These are phyloP conservation scores for Irineochytrium annulatum DNA, from an alignment of 192 early-diverging fungal genomes.

Conservation along the genomic window DNA sequence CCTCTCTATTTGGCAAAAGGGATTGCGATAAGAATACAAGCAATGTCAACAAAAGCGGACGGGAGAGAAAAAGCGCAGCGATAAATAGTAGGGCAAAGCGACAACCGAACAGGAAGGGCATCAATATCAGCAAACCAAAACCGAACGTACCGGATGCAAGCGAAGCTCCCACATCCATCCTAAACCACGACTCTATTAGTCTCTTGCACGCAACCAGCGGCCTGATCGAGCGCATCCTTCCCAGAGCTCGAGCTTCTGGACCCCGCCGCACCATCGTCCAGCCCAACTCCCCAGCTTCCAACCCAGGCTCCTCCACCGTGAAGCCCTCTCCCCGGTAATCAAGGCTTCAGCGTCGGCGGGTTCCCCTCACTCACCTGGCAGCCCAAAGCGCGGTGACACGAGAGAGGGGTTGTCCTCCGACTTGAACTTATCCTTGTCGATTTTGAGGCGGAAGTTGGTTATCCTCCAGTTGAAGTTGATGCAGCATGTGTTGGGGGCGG, in stretches of 20 bases:
- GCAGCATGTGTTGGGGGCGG: neutral
- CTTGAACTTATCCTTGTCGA: constrained; percentile 6
- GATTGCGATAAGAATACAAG: too few relatives aligned
- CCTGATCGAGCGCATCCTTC: neutral
- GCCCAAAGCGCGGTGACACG: neutral
- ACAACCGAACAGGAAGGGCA: neutral
- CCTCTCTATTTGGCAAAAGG: constrained; percentile 4
- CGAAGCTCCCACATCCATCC: constrained; percentile 8
- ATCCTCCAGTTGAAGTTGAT: neutral
- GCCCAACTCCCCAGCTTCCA: too few relatives aligned
- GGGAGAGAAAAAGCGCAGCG: too few relatives aligned
- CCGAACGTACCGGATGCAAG: neutral
- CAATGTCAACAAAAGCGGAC: too few relatives aligned
- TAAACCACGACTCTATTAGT: neutral
- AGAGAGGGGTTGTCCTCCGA: constrained; percentile 2
- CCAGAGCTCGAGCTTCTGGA: too few relatives aligned
- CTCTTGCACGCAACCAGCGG: neutral
- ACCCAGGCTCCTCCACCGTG: neutral
- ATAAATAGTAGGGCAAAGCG: too few relatives aligned
- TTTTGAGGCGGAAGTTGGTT: constrained; percentile 2
- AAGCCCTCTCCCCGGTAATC: neutral
- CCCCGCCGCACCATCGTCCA: too few relatives aligned
- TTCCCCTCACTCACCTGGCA: neutral
- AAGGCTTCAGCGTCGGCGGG: too few relatives aligned
- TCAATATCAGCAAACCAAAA: neutral